Evolutionary conservation across 2,329 filamentous ascomycete genomes (phyloP).

Genomic region (Neofusicoccum sp.): DNA sequence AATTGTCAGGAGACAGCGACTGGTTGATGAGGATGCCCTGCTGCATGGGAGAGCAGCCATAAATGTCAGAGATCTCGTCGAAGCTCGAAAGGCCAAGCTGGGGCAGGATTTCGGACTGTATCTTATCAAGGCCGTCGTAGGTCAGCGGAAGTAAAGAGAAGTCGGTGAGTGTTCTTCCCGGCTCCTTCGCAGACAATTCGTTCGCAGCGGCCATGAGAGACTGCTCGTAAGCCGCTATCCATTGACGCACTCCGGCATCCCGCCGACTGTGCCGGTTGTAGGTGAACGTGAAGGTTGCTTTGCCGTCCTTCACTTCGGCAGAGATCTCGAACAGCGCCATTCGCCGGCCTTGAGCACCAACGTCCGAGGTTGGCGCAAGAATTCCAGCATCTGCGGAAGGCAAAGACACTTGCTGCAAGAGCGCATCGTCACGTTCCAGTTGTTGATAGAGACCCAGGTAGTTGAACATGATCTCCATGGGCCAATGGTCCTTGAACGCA

Average conservation of each 20-base stretch:
- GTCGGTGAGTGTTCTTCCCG: neutral
- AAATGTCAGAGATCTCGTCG: slow-evolving; percentile 28
- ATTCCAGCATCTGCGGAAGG: neutral
- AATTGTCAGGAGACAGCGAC: neutral
- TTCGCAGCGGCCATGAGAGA: slow-evolving; percentile 36
- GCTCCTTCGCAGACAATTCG: slow-evolving; percentile 17
- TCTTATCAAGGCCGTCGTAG: neutral
- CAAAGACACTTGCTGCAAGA: slow-evolving; percentile 1
- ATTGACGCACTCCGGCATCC: slow-evolving; percentile 46
- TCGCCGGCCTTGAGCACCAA: slow-evolving; percentile 35
- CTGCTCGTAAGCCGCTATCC: slow-evolving; percentile 45
- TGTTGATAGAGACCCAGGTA: slow-evolving; percentile 57
- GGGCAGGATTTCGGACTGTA: neutral
- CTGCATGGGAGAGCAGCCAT: slow-evolving; percentile 19
- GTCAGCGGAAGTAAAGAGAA: neutral
- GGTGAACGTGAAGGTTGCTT: slow-evolving; percentile 53
- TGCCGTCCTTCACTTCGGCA: slow-evolving; percentile 51
- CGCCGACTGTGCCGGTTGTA: slow-evolving; percentile 54
- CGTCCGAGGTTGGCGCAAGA: neutral
- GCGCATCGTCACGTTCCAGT: slow-evolving; percentile 40
- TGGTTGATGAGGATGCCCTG: slow-evolving; percentile 16
- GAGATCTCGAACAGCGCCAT: slow-evolving; percentile 57
- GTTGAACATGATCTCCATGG: slow-evolving; percentile 62
- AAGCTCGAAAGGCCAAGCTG: neutral
- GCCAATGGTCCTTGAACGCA: neutral